These are phyloP conservation scores for Cladophialophora carrionii DNA, from an alignment of 2,329 filamentous ascomycete species.

Conservation along the genomic window DNA sequence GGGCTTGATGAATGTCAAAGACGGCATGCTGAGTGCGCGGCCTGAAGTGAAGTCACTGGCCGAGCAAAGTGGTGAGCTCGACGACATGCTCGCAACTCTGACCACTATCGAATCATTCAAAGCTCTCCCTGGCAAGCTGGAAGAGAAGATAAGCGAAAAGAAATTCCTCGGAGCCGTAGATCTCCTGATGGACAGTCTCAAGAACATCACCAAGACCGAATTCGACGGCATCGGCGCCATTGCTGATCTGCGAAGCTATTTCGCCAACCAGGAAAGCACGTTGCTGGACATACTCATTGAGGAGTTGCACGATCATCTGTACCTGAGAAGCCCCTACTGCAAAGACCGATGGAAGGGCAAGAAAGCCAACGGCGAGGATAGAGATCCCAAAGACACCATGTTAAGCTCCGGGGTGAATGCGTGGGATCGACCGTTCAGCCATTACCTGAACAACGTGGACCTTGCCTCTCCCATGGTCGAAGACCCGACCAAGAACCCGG, in stretches of 20 bases:
- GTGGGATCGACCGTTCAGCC: constrained; percentile 60
- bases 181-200: constrained; percentile 81
- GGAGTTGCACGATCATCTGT: constrained; percentile 94
- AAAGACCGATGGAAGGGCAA: constrained; percentile 92
- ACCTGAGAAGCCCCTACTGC: constrained; percentile 96
- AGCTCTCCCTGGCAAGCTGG: constrained; percentile 85
- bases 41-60: constrained; percentile 90
- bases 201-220: constrained; percentile 81
- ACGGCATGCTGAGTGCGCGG: constrained; percentile 79
- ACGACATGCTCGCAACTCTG: constrained; percentile 81
- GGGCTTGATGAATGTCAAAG: constrained; percentile 78
- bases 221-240: constrained; percentile 89
- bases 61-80: constrained; percentile 83
- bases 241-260: constrained; percentile 80
- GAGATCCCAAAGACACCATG: constrained; percentile 35
- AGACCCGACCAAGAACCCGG: constrained; percentile 89
- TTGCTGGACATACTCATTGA: constrained; percentile 96
- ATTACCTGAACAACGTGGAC: constrained; percentile 62
- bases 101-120: constrained; percentile 86
- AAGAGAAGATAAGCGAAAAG: constrained; percentile 94
- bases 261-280: constrained; percentile 88
- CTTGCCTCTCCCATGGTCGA: constrained; percentile 67
- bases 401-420: constrained; percentile 40
- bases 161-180: constrained; percentile 91
- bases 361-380: constrained; percentile 43